Percentiles rank a stretch among this genome's conserved stretches.
Conservation (phyloP, 179 eudicot species). For the Amaranthus tricolor region DNA sequence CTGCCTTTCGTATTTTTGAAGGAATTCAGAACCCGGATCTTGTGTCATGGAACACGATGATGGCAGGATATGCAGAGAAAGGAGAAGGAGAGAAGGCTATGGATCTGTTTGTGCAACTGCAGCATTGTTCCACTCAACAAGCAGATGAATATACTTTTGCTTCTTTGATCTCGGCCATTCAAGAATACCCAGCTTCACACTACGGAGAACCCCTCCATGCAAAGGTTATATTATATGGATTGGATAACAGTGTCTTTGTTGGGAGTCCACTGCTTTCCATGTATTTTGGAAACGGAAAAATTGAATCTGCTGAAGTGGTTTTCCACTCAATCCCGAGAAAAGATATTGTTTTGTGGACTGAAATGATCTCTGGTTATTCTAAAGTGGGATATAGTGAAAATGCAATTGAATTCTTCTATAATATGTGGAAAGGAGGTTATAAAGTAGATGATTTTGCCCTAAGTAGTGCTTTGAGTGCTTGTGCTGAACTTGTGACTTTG, state of each 20-base stretch:
- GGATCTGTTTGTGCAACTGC: constrained; percentile 47
- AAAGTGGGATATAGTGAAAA: constrained; percentile 51
- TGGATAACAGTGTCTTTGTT: constrained; percentile 49
- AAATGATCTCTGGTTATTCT: constrained; percentile 72
- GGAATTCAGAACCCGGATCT: constrained; percentile 56
- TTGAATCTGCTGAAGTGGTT: constrained; percentile 50
- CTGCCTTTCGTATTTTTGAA: constrained; percentile 49
- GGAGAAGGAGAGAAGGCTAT: constrained; percentile 63
- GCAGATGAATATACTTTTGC: constrained; percentile 88
- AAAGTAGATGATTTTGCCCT: constrained; percentile 62
- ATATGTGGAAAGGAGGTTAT: constrained; percentile 60
- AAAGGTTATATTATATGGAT: constrained; percentile 50
- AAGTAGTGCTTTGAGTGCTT: constrained; percentile 66
- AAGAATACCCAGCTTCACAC: constrained; percentile 36
- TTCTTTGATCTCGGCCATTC: constrained; percentile 56
- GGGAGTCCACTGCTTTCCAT: constrained; percentile 67
- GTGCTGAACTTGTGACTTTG: constrained; percentile 71
- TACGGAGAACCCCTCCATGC: constrained; percentile 75
- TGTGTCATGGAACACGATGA: constrained; percentile 85
- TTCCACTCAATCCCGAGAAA: constrained; percentile 44
- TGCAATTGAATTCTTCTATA: constrained; percentile 49
- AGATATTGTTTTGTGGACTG: constrained; percentile 83
- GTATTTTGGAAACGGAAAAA: constrained; percentile 62
- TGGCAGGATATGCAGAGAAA: constrained; percentile 65
- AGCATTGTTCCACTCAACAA: constrained; percentile 29